phyloP scores from a whole-genome alignment of 2,329 filamentous ascomycete genomes.

The Fusarium succisae region DNA sequence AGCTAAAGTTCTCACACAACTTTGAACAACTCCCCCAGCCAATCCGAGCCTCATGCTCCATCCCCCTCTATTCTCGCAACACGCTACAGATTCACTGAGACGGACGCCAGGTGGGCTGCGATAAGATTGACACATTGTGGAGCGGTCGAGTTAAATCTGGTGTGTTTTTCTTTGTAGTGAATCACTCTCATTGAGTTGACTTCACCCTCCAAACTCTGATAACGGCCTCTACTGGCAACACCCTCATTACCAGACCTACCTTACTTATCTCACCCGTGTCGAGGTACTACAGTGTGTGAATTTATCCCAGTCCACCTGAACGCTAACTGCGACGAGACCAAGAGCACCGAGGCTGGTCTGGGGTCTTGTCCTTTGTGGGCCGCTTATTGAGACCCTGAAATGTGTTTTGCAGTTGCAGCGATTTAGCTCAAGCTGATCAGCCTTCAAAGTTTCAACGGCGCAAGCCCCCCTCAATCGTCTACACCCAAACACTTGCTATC shows the following conservation, averaged over 20 bases:
- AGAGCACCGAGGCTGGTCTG: constrained; percentile 8
- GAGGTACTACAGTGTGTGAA: background rate
- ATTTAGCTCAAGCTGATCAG: constrained; percentile 19
- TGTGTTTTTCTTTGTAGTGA: background rate
- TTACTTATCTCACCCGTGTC: background rate
- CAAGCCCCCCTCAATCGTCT: constrained; percentile 26
- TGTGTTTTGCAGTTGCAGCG: constrained; percentile 10
- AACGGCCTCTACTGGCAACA: background rate
- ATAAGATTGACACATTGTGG: background rate
- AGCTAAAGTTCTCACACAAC: constrained; percentile 33
- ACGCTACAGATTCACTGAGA: constrained; percentile 17
- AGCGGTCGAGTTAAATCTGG: background rate
- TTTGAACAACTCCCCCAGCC: constrained; percentile 34
- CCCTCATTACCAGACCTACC: background rate
- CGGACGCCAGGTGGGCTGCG: background rate
- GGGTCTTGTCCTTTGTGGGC: constrained; percentile 27
- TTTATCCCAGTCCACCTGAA: background rate
- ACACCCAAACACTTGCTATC: background rate
- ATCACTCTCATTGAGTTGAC: background rate
- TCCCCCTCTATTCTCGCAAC: constrained; percentile 26
- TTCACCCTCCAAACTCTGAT: background rate
- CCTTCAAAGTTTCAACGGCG: constrained; percentile 33
- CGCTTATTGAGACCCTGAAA: constrained; percentile 13
- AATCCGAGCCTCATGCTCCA: constrained; percentile 22
- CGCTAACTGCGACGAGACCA: constrained; percentile 25